Conservation (phyloP, 2,329 filamentous ascomycete species). For the Simplicillium sp. region DNA sequence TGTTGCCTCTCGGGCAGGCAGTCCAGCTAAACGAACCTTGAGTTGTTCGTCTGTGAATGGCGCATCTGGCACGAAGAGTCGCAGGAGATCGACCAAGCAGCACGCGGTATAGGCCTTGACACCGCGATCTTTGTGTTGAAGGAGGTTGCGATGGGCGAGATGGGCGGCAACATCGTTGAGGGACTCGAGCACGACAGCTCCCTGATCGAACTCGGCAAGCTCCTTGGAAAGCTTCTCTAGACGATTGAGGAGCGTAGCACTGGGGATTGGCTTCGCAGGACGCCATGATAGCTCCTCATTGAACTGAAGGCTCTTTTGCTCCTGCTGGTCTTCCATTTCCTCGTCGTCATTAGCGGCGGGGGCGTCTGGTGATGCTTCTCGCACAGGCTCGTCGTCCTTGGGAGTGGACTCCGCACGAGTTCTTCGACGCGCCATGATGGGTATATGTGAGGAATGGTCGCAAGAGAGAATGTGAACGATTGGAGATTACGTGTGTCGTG, state of each 20-base stretch:
- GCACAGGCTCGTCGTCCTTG: too few relatives aligned
- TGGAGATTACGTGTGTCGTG: background rate
- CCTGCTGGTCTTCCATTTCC: slow-evolving; percentile 14
- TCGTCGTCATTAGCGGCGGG: slow-evolving; percentile 5
- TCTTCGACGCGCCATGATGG: slow-evolving; percentile 26
- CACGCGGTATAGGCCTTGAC: slow-evolving; percentile 83
- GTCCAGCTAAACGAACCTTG: slow-evolving; percentile 51
- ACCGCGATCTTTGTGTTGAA: slow-evolving; percentile 87
- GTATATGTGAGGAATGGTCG: slow-evolving; percentile 5
- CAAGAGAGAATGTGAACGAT: background rate
- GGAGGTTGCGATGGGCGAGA: slow-evolving; percentile 68
- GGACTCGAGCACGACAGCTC: slow-evolving; percentile 75
- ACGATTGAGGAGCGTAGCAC: slow-evolving; percentile 70
- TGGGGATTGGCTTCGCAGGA: slow-evolving; percentile 80
- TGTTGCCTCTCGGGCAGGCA: background rate
- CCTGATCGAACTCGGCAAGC: slow-evolving; percentile 78
- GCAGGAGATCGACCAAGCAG: slow-evolving; percentile 87
- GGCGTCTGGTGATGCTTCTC: slow-evolving; percentile 7
- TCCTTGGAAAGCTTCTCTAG: slow-evolving; percentile 76
- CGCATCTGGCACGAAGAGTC: slow-evolving; percentile 87
- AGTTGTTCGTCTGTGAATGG: slow-evolving; percentile 85
- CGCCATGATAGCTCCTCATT: slow-evolving; percentile 83
- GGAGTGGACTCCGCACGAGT: slow-evolving; percentile 12
- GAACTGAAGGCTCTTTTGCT: slow-evolving; percentile 54
- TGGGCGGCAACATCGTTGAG: slow-evolving; percentile 76